These are phyloP conservation scores for Botryotinia globosa DNA, from an alignment of 2,329 filamentous ascomycete genomes.

Conservation along the genomic window DNA sequence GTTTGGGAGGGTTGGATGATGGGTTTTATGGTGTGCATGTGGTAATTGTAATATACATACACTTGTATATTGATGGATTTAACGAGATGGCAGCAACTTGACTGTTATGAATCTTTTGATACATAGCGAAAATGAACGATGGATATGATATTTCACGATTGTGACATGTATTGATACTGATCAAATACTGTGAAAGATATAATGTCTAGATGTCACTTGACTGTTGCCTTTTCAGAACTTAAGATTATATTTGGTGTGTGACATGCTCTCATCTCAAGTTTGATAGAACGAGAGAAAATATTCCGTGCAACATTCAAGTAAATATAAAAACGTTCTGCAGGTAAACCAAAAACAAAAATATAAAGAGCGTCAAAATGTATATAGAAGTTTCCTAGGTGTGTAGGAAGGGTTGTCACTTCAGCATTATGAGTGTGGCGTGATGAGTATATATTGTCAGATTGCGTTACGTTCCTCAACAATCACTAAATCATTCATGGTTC, in stretches of 20 bases:
- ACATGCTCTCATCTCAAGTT: not conserved
- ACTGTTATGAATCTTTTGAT: not conserved
- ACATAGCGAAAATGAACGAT: not conserved
- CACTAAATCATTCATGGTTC: not conserved
- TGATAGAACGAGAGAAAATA: not conserved
- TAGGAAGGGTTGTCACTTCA: not conserved
- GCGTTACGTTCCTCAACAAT: rapidly evolving
- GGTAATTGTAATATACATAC: not conserved
- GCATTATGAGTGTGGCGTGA: rapidly evolving
- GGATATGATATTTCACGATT: not conserved
- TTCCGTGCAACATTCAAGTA: not conserved
- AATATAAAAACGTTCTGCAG: no score
- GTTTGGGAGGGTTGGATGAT: constrained; percentile 8
- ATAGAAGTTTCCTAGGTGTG: not conserved
- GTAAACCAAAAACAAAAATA: not conserved
- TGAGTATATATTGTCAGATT: not conserved
- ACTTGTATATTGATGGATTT: not conserved
- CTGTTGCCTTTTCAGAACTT: not conserved
- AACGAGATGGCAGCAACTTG: not conserved
- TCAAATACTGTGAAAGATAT: not conserved
- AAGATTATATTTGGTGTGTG: not conserved
- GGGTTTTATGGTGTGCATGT: not conserved
- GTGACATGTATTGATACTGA: not conserved
- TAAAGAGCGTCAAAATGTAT: not conserved
- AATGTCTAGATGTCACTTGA: not conserved